Conservation (phyloP, 2,329 filamentous ascomycete genomes). For the Madurella mycetomatis region DNA sequence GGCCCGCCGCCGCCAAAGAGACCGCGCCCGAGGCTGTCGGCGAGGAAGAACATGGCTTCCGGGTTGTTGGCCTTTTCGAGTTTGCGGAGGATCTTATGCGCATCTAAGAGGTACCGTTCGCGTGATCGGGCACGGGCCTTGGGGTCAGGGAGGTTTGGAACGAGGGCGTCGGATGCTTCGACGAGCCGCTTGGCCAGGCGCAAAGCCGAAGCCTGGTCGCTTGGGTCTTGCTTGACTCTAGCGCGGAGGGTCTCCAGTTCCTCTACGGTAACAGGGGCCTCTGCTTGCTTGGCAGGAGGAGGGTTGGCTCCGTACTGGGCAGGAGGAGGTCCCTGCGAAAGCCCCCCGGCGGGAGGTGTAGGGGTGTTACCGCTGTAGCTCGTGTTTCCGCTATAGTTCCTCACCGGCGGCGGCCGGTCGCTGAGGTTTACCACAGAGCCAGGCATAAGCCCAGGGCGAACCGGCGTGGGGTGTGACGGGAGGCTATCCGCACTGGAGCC, state of each 20-base stretch:
- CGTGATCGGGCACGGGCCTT: constrained; percentile 69
- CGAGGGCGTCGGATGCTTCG: constrained; percentile 75
- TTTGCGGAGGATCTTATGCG: constrained; percentile 89
- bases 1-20: constrained; percentile 70
- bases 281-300: constrained; percentile 30
- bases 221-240: constrained; percentile 64
- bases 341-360: constrained; percentile 24
- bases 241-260: constrained; percentile 73
- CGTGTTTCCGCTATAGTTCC: constrained; percentile 51
- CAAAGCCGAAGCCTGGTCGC: constrained; percentile 67
- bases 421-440: constrained; percentile 53
- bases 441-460: constrained; percentile 59
- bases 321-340: constrained; percentile 29
- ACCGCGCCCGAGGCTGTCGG: constrained; percentile 83
- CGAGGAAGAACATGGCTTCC: constrained; percentile 90
- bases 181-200: constrained; percentile 76
- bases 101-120: constrained; percentile 80
- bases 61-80: constrained; percentile 66
- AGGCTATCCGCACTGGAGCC: constrained; percentile 42
- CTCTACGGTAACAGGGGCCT: constrained; percentile 64
- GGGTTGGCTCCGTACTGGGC: constrained; percentile 29
- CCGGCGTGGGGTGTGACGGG: constrained; percentile 57
- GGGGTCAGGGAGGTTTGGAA: constrained; percentile 61
- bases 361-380: constrained; percentile 32
- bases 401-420: constrained; percentile 55